Percentiles rank a stretch among this genome's conserved stretches.
These are phyloP conservation scores for Xanthoconium purpureum DNA, from an alignment of 768 basidiomycete genomes.

Conservation along the genomic window DNA sequence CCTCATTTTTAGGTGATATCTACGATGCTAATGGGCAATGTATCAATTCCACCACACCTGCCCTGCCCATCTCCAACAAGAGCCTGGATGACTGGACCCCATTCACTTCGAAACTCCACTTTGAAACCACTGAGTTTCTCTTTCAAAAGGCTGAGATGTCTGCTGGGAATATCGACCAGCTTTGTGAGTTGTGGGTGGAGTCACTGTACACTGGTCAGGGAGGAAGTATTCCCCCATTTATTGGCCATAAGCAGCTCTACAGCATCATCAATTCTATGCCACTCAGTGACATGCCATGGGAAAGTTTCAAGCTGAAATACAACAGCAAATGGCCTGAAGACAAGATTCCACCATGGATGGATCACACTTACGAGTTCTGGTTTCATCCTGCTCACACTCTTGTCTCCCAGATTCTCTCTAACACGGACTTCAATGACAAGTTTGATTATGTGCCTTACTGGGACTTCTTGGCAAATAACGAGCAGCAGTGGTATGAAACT, in stretches of 20 bases:
- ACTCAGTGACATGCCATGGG: conserved; percentile 39
- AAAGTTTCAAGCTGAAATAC: conserved; percentile 19
- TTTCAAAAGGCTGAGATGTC: neutral
- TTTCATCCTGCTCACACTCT: too few species aligned
- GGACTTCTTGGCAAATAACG: too few species aligned
- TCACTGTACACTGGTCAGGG: neutral
- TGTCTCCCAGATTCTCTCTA: too few species aligned
- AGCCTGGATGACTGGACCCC: neutral
- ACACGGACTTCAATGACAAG: too few species aligned
- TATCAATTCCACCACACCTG: neutral
- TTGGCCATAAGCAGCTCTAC: neutral
- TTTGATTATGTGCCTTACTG: too few species aligned
- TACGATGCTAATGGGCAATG: neutral
- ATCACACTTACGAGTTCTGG: too few species aligned
- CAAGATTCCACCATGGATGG: too few species aligned
- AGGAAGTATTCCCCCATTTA: neutral
- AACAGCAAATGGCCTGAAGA: too few species aligned
- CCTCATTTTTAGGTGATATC: neutral
- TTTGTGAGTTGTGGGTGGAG: neutral
- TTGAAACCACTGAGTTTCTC: neutral
- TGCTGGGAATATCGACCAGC: neutral
- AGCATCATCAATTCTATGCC: conserved; percentile 33
- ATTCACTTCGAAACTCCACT: neutral
- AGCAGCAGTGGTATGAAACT: too few species aligned
- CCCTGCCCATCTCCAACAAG: neutral